Conservation (phyloP, 495 filamentous ascomycete species). For the Gamarada debralockiae region DNA sequence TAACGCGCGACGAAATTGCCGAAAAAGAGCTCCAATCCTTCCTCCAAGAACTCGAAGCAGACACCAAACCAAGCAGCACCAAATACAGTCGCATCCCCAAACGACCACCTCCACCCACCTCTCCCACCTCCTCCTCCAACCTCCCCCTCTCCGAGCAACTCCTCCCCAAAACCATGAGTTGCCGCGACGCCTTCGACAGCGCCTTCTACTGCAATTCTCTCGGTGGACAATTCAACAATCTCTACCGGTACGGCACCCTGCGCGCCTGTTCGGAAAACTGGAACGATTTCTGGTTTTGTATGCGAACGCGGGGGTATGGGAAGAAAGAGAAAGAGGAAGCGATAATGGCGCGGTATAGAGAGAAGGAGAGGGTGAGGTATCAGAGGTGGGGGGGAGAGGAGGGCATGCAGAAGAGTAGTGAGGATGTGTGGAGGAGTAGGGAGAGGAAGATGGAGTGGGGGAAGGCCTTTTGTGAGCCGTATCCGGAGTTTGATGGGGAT, state of each 20-base stretch:
- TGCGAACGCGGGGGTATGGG: conserved; percentile 63
- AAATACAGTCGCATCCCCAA: conserved; percentile 24
- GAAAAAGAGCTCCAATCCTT: conserved; percentile 59
- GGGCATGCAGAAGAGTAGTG: conserved; percentile 68
- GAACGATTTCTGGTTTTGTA: conserved; percentile 93
- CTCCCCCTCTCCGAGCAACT: conserved; percentile 44
- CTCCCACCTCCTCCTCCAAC: conserved; percentile 8
- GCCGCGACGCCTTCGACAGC: conserved; percentile 83
- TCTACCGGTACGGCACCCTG: conserved; percentile 81
- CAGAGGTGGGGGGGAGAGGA: conserved; percentile 10
- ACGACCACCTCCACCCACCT: conserved; percentile 14
- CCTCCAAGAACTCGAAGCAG: conserved; percentile 46
- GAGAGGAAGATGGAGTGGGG: conserved; percentile 39
- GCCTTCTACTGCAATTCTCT: conserved; percentile 95
- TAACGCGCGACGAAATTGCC: conserved; percentile 53
- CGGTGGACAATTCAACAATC: conserved; percentile 72
- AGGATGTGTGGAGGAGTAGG: conserved; percentile 87
- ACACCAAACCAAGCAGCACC: conserved; percentile 25
- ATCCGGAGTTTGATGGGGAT: conserved; percentile 39
- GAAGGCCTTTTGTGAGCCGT: conserved; percentile 27
- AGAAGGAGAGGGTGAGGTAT: conserved; percentile 69
- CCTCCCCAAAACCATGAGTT: conserved; percentile 80
- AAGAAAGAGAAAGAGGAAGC: conserved; percentile 47
- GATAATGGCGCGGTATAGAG: conserved; percentile 66
- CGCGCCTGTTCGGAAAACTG: conserved; percentile 75